phyloP scores from a whole-genome alignment of 495 filamentous ascomycete genomes.

The Trypethelium eluteriae region DNA sequence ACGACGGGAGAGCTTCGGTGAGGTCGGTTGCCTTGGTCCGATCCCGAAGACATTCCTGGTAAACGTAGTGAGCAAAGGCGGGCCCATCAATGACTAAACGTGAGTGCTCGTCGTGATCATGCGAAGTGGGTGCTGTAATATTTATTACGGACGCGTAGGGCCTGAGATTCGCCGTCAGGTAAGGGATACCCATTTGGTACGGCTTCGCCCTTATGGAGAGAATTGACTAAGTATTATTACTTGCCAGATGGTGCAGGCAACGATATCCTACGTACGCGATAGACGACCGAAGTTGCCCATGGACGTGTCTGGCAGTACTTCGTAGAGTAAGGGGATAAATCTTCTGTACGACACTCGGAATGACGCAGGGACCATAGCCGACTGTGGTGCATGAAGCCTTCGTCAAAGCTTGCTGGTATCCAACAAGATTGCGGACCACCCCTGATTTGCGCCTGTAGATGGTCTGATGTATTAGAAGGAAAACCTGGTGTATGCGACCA shows the following conservation, averaged over 20 bases:
- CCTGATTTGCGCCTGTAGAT: no score
- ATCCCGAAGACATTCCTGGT: constrained; percentile 46
- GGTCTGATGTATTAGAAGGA: no score
- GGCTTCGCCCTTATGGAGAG: background rate
- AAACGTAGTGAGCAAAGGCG: constrained; percentile 63
- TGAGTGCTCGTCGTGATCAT: constrained; percentile 15
- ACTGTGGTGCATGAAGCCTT: no score
- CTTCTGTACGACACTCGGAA: no score
- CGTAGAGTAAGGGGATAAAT: no score
- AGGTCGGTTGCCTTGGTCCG: constrained; percentile 31
- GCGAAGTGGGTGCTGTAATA: constrained; percentile 25
- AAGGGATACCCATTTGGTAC: constrained; percentile 61
- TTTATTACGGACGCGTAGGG: constrained; percentile 47
- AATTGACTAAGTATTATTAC: background rate
- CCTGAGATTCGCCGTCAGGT: constrained; percentile 50
- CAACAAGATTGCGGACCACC: no score
- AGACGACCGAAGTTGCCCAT: background rate
- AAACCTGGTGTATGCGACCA: no score
- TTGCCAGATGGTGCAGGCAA: background rate
- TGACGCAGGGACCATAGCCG: no score
- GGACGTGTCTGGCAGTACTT: no score
- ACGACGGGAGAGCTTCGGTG: constrained; percentile 52
- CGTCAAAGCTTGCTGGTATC: no score
- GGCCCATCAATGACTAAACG: constrained; percentile 68
- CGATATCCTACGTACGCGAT: background rate